phyloP scores from a whole-genome alignment of 1,284 basidiomycete species.

The Serendipita sp. region DNA sequence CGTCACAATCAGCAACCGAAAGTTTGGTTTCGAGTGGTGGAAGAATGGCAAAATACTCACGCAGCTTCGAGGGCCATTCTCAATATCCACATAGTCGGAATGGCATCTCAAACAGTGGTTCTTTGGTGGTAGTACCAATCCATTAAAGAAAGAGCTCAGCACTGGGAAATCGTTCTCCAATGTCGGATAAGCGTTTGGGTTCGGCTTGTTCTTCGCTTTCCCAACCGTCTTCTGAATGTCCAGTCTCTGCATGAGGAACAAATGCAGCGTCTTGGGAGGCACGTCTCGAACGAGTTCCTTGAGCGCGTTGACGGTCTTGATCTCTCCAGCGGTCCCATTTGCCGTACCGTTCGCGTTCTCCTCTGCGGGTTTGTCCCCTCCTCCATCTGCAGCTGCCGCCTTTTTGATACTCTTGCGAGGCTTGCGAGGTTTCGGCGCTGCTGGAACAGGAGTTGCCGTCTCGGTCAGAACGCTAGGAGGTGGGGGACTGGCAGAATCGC shows the following conservation, averaged over 20 bases:
- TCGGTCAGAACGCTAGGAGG: background rate
- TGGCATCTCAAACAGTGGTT: conserved; percentile 64
- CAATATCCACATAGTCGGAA: conserved; percentile 40
- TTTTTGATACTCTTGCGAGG: background rate
- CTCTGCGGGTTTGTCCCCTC: background rate
- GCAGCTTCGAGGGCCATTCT: conserved; percentile 41
- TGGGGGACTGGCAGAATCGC: conserved; percentile 4
- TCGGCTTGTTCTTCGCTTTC: conserved; percentile 24
- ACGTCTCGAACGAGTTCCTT: conserved; percentile 39
- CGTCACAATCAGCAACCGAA: conserved; percentile 22
- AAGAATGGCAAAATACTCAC: conserved; percentile 18
- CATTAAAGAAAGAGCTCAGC: conserved; percentile 40
- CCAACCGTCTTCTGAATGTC: background rate
- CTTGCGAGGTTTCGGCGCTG: background rate
- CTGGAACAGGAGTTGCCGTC: background rate
- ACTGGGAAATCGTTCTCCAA: conserved; percentile 22
- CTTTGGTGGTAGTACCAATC: conserved; percentile 45
- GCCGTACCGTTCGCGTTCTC: background rate
- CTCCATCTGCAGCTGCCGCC: background rate
- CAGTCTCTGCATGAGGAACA: conserved; percentile 33
- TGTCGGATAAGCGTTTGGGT: conserved; percentile 15
- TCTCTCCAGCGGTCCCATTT: conserved; percentile 4
- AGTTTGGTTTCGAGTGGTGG: no score
- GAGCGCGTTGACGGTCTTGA: conserved; percentile 29
- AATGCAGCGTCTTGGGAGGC: conserved; percentile 49